Base-by-base conservation (phyloP, 2,329 filamentous ascomycete genomes). In the Trichophyton schoenleinii region DNA sequence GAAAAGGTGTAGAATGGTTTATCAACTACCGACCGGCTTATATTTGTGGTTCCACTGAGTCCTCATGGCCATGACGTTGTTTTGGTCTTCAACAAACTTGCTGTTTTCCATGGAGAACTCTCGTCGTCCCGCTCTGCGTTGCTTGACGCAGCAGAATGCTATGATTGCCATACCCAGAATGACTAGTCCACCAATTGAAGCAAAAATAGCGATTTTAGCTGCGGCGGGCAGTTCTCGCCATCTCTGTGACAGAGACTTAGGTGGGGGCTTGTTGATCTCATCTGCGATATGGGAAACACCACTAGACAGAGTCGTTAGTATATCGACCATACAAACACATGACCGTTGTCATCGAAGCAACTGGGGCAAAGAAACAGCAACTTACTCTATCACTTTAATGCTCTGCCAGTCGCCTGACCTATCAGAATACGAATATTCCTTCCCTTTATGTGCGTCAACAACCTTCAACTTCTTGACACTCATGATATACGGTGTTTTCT, bases 401-500 rank as follows among this genome's bases (percentile, higher is more conserved):
- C 84, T 87, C 67, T 85, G 67, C 77, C 78, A 87, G 60, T 74
- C 76, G 59, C 87, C 87, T 0, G 79, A 77, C 44, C 75, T 75
- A 68, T 88, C 87, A 28, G 78, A 77, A 67, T 83, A 91, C 53
- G 79, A 73, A 70, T 91, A 91, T 67, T 83, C 81, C 66, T 83
- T 83, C 55, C 75, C 78, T 0, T 84, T 83, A 58, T 78, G 81
- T 68, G 81, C 82, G 74, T 81, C 83, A 64, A 74, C 68, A 60
- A 81, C 78, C 34, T 78, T 76, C 38, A 83, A 74, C 34, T 79
- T 83, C 77, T 88, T 82, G 65, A 92, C 81, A 63, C 82, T 84
- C 88, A 91, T 91, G 67, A 80, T 84, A 76, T 83, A 92, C 0
- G 88, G 88, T 0, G 78, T 85, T 28, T 81, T 58, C 38, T 48